These are phyloP conservation scores for Aspergillus homomorphus DNA, from an alignment of 495 filamentous ascomycete species.

Conservation along the genomic window DNA sequence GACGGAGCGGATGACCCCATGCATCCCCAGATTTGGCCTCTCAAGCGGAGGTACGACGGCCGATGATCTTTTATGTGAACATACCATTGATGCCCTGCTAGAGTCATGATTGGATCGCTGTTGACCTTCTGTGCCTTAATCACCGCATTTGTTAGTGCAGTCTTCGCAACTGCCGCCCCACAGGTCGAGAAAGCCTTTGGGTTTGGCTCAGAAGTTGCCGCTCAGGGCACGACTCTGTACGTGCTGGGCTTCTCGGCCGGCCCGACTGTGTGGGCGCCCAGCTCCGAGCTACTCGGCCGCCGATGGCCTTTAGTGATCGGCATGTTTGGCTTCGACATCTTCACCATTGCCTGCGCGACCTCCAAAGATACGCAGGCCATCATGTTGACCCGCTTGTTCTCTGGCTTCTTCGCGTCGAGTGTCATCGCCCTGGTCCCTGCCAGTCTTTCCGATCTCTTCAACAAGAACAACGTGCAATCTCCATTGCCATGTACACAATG, in stretches of 20 bases:
- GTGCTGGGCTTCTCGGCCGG: slow-evolving; percentile 52
- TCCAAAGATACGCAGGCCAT: slow-evolving; percentile 55
- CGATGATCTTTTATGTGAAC: not conserved
- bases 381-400: slow-evolving; percentile 47
- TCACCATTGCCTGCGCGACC: slow-evolving; percentile 50
- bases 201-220: slow-evolving; percentile 45
- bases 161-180: slow-evolving; percentile 49
- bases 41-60: slow-evolving; percentile 15
- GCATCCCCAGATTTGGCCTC: slow-evolving; percentile 50
- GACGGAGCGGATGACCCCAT: slow-evolving; percentile 46
- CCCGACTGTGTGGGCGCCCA: slow-evolving; percentile 57
- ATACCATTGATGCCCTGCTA: not conserved
- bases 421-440: slow-evolving; percentile 48
- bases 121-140: slow-evolving; percentile 40
- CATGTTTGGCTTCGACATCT: slow-evolving; percentile 47
- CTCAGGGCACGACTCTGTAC: slow-evolving; percentile 49
- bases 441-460: slow-evolving; percentile 48
- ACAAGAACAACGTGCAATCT: slow-evolving; percentile 40
- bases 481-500: slow-evolving; percentile 47
- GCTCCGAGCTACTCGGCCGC: slow-evolving; percentile 71
- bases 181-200: slow-evolving; percentile 43
- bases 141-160: slow-evolving; percentile 45
- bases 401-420: slow-evolving; percentile 47
- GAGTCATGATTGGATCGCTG: slow-evolving; percentile 15
- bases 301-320: slow-evolving; percentile 49